Percentiles rank a stretch among this genome's conserved stretches.
These are phyloP conservation scores for Paecilomyces dactylethromorphus DNA, from an alignment of 2,329 filamentous ascomycete species.

Conservation along the genomic window DNA sequence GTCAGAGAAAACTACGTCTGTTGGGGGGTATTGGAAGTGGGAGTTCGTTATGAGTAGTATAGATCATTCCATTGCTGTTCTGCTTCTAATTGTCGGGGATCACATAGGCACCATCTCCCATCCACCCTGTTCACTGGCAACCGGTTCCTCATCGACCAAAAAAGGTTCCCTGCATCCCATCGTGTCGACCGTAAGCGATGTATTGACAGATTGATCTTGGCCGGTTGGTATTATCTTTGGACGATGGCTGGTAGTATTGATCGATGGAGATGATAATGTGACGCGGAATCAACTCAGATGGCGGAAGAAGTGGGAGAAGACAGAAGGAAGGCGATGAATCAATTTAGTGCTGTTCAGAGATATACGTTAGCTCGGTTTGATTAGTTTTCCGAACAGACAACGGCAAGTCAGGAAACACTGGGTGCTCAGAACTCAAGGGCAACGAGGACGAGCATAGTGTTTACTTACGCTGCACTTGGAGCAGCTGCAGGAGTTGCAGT, in stretches of 20 bases:
- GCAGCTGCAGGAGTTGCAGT: constrained; percentile 34
- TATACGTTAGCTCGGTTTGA: background rate
- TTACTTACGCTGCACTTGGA: constrained; percentile 26
- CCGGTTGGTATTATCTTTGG: background rate
- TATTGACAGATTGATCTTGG: background rate
- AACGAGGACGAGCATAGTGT: background rate
- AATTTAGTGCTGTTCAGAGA: background rate
- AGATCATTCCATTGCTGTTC: background rate
- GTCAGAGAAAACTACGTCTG: too few relatives aligned
- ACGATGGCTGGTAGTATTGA: background rate
- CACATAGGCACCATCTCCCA: background rate
- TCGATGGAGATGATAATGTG: background rate
- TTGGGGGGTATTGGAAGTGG: too few relatives aligned
- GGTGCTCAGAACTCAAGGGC: background rate
- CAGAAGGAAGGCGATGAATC: background rate
- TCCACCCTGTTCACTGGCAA: background rate
- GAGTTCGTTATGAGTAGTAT: background rate
- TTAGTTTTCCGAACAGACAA: too few relatives aligned
- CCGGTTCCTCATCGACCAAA: background rate
- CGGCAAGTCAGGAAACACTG: background rate
- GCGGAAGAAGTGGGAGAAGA: background rate
- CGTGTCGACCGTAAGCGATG: background rate
- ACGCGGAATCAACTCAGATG: background rate
- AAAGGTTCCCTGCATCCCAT: background rate
- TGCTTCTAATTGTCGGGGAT: background rate